Conservation (phyloP, 2,329 filamentous ascomycete species). For the Calonectria pseudoturangicola region DNA sequence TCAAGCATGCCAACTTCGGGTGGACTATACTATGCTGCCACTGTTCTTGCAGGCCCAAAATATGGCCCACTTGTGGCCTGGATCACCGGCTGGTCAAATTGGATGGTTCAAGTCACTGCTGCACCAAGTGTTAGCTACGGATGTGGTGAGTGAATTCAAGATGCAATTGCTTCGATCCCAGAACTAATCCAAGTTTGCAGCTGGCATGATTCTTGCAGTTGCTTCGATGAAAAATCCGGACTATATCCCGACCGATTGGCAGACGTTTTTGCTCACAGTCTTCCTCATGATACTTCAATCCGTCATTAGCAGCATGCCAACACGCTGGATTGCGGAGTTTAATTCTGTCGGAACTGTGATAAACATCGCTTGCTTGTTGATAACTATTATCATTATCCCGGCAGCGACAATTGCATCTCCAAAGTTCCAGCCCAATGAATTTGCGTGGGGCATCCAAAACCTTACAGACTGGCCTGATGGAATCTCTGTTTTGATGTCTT, state of each 20-base stretch:
- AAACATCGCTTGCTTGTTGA: conserved; percentile 37
- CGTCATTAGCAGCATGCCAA: conserved; percentile 38
- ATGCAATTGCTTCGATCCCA: not conserved
- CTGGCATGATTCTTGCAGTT: conserved; percentile 39
- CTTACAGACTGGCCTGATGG: conserved; percentile 42
- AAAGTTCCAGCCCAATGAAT: conserved; percentile 31
- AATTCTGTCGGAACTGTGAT: conserved; percentile 37
- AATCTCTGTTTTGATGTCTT: conserved; percentile 39
- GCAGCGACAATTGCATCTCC: conserved; percentile 18
- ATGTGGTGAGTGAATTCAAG: conserved; percentile 28
- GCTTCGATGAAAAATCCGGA: conserved; percentile 37
- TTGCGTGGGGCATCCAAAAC: conserved; percentile 39
- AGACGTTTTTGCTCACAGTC: conserved; percentile 37
- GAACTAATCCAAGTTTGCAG: conserved; percentile 12
- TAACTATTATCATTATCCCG: conserved; percentile 42
- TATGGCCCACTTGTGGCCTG: conserved; percentile 39
- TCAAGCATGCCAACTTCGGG: conserved; percentile 41
- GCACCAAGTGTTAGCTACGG: conserved; percentile 40
- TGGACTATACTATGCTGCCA: conserved; percentile 38
- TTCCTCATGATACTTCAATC: conserved; percentile 39
- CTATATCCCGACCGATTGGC: conserved; percentile 40
- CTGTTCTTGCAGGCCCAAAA: conserved; percentile 39
- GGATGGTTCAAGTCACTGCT: conserved; percentile 40
- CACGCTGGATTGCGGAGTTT: conserved; percentile 40
- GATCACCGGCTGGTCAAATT: conserved; percentile 42